Percentiles rank a stretch among this genome's conserved stretches.
These are phyloP conservation scores for Alternaria triticimaculans DNA, from an alignment of 2,329 filamentous ascomycete genomes.

Conservation along the genomic window DNA sequence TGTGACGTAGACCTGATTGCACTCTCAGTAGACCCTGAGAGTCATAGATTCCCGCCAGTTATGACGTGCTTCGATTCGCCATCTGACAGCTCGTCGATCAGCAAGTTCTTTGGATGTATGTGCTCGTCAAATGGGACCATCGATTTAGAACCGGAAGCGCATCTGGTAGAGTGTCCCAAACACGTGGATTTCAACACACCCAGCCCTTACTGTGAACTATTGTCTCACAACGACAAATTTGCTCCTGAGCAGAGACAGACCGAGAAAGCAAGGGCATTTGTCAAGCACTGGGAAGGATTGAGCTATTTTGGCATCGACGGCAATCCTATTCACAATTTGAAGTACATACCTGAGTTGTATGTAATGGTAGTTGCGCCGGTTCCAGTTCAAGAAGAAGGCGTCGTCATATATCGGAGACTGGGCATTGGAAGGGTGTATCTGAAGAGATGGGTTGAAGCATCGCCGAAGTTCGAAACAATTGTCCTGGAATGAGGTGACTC, in stretches of 20 bases:
- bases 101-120: not conserved
- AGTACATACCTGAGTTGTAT: not conserved
- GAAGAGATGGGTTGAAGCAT: slow-evolving; percentile 11
- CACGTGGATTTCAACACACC: not conserved
- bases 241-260: not conserved
- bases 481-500: slow-evolving; percentile 2
- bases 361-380: slow-evolving; percentile 3
- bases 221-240: not conserved
- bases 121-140: not conserved
- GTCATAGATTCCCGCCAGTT: not conserved
- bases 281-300: not conserved
- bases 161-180: not conserved
- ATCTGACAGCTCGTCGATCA: not conserved
- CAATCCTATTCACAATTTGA: not conserved
- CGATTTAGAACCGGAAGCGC: not conserved
- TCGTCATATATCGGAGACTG: slow-evolving; percentile 1
- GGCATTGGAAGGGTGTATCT: slow-evolving; percentile 9
- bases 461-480: not conserved
- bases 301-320: not conserved
- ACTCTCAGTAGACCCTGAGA: not conserved
- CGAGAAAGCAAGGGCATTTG: not conserved
- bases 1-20: not conserved
- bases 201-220: not conserved
- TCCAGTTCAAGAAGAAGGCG: not conserved
- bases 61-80: not conserved